phyloP scores from a whole-genome alignment of 2,329 filamentous ascomycete genomes.

The Fusarium sacchari region DNA sequence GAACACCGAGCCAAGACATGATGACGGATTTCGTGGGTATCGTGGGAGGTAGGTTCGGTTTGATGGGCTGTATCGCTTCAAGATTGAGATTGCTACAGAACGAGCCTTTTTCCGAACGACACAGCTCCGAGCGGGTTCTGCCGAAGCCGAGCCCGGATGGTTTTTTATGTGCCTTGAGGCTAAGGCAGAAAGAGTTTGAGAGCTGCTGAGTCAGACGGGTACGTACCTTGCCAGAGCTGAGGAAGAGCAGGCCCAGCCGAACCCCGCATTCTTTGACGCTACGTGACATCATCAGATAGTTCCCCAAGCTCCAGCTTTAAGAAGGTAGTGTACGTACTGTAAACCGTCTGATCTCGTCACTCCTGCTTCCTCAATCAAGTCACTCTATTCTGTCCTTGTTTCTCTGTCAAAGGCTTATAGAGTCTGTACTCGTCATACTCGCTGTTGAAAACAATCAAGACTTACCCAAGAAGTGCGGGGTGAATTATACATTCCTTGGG shows the following conservation, averaged over 20 bases:
- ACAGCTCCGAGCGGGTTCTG: slow-evolving; percentile 50
- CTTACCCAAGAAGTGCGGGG: slow-evolving; percentile 42
- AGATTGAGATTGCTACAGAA: slow-evolving; percentile 50
- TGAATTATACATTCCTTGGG: slow-evolving; percentile 36
- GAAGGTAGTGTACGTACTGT: slow-evolving; percentile 44
- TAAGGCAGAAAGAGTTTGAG: not conserved
- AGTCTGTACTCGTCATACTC: slow-evolving; percentile 23
- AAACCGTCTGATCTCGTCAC: slow-evolving; percentile 17
- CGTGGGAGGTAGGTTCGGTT: slow-evolving; percentile 51
- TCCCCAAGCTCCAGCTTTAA: slow-evolving; percentile 44
- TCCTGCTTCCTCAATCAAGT: slow-evolving; percentile 26
- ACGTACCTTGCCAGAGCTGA: slow-evolving; percentile 22
- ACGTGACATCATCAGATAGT: slow-evolving; percentile 45
- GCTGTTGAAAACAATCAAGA: slow-evolving; percentile 10
- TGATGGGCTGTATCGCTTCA: slow-evolving; percentile 45
- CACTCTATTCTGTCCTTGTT: slow-evolving; percentile 38
- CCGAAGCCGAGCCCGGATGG: slow-evolving; percentile 47
- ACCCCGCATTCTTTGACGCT: slow-evolving; percentile 44
- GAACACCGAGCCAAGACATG: slow-evolving; percentile 78
- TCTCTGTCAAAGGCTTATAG: not conserved
- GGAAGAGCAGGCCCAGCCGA: slow-evolving; percentile 35
- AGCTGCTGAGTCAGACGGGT: slow-evolving; percentile 17
- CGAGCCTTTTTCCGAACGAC: slow-evolving; percentile 54
- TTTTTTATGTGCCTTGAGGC: slow-evolving; percentile 44
- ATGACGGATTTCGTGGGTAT: slow-evolving; percentile 58